Base-by-base conservation (phyloP, 306 rosid species). In the barrel medic (Medicago truncatula) region DNA sequence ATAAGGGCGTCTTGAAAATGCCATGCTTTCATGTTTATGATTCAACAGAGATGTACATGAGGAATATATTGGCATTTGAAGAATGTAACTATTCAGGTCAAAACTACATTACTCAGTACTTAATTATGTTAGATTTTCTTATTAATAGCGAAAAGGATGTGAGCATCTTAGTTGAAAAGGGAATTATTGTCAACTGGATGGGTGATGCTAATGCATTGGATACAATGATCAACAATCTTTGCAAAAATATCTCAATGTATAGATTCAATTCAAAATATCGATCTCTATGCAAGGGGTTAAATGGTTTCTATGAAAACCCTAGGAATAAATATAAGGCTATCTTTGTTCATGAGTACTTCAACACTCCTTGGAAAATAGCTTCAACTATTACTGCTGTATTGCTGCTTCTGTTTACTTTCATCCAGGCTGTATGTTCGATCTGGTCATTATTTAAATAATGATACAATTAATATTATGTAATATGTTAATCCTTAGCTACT, bases 51-150 rank as follows among this genome's bases (percentile, higher is more conserved):
- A 83, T 17, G 7, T 84, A 18, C 61, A 18, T 54, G 61, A 54
- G 61, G 34, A 56, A 56, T 56, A 56, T 56, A 56, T 20, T 56
- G 5, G 87, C 84, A 7, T 86, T 77, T 44, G 92, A 88, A 76
- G 71, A 66, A 9, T 74, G 80, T 11, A 73, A 78, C 57, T 9
- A 20, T 9, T 9, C 31, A 18, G 50, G 6, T 58, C 3, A 0
- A 5, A 3, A 7, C 8, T 14, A n/a, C 58, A 10, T 83, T 0
- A 46, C 11, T n/a, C 80, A 84, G 34, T 84, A 84, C 40, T 39
- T 15, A 53, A 75, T 38, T 20, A 36, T 59, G 72, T 56, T 56
- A 9, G 3, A 56, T 56, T 56, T 56, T 56, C 34, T 56, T 56
- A 20, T 54, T 54, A 54, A 54, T 3, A 54, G 31, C 2, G 61